A percentile compares a stretch with the other conserved stretches of the same genome.
These are phyloP conservation scores for Ceratobasidium sp. DNA, from an alignment of 1,284 basidiomycete genomes.

Conservation along the genomic window DNA sequence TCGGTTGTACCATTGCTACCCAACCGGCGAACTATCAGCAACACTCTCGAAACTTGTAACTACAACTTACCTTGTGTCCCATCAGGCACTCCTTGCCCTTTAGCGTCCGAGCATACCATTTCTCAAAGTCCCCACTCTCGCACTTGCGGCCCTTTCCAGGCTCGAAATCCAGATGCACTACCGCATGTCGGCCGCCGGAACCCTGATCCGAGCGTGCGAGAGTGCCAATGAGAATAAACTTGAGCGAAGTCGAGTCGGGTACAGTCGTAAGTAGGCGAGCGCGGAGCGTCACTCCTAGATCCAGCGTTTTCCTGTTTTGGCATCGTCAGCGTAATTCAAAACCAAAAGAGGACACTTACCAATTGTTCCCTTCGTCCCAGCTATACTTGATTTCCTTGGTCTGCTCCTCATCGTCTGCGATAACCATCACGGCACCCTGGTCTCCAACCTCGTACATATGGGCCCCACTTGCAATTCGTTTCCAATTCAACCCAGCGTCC, in stretches of 20 bases:
- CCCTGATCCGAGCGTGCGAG: slow-evolving; percentile 72
- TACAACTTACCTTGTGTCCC: slow-evolving; percentile 82
- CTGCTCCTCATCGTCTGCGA: slow-evolving; percentile 87
- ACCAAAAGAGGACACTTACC: slow-evolving; percentile 65
- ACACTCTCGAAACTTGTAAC: background rate
- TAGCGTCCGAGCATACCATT: slow-evolving; percentile 82
- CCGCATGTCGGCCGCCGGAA: slow-evolving; percentile 71
- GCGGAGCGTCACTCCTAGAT: slow-evolving; percentile 78
- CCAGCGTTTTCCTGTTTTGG: slow-evolving; percentile 69
- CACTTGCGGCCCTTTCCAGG: slow-evolving; percentile 78
- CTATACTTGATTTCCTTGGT: slow-evolving; percentile 82
- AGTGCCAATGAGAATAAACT: slow-evolving; percentile 86
- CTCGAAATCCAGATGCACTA: slow-evolving; percentile 88
- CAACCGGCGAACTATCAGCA: background rate
- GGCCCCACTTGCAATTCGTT: slow-evolving; percentile 78
- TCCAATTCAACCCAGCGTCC: slow-evolving; percentile 91
- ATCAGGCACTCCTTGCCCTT: slow-evolving; percentile 84
- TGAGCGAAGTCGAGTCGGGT: slow-evolving; percentile 93
- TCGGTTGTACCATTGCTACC: slow-evolving; percentile 91
- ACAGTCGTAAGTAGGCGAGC: slow-evolving; percentile 83
- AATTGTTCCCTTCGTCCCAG: slow-evolving; percentile 84
- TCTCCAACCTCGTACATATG: slow-evolving; percentile 98
- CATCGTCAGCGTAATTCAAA: slow-evolving; percentile 5
- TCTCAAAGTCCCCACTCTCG: slow-evolving; percentile 78
- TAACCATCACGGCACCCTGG: slow-evolving; percentile 81